Base-by-base conservation (phyloP, 345 rosid genomes). In the Eucalyptus erythrocorys region DNA sequence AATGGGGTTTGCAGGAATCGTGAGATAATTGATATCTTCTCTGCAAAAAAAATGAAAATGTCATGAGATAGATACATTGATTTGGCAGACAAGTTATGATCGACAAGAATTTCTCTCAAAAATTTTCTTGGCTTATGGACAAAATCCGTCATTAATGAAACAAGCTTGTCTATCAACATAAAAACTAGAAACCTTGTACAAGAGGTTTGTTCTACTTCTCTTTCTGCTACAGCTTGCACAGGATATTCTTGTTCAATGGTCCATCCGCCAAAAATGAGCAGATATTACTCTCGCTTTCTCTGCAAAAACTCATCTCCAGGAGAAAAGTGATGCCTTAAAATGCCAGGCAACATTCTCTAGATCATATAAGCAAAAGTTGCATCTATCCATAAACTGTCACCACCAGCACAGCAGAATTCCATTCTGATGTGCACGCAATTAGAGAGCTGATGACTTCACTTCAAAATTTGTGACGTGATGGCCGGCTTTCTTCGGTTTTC, bases 401-500 rank as follows among this genome's bases (percentile, higher is more conserved):
- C 22, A 27, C 37, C 34, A 85, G 40, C 21, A 32, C 53, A 85
- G 15, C 59, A 42, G 64, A 48, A 55, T 40, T 49, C 42, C 86
- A 85, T 48, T 85, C 86, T 48, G 1, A 47, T 30, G 22, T 8
- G 12, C 40, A 14, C 37, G 14, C 37, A 40, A 51, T 86, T n/a
- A 86, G 37, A 37, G 47, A 37, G 15, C 82, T 40, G 47, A 76
- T 76, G 21, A 76, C 47, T 37, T 43, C 4, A 1, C 82, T 3
- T 76, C 82, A 40, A 76, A 76, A 40, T 76, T 40, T 37, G 82
- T 76, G 5, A 47, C 47, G 13, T 79, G 80, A 42, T 88, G 80
- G 34, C n/a, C 21, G 11, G 85, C 88, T 87, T 92, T 96, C 88
- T 90, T 92, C 37, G 88, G 84, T 89, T 90, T 94, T 91, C 94